A percentile compares a stretch with the other conserved stretches of the same genome.
phyloP scores from a whole-genome alignment of 2,329 filamentous ascomycete genomes.

The Elsinoe ampelina region DNA sequence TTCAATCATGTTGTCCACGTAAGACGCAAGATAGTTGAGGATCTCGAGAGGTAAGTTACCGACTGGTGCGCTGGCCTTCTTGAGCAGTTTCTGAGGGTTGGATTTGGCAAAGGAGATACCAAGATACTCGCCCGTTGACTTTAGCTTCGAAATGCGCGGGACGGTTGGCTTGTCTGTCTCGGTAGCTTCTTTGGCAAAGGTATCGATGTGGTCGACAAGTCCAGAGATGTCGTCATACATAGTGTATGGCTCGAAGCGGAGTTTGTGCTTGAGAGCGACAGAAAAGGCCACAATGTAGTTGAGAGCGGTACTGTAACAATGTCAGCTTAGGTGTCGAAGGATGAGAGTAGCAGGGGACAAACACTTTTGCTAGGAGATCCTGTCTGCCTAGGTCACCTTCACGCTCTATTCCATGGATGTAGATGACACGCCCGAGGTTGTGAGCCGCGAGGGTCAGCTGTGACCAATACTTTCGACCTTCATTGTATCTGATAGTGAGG shows the following conservation, averaged over 20 bases:
- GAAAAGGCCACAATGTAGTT: slow-evolving; percentile 72
- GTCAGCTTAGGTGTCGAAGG: background rate
- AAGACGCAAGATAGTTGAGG: slow-evolving; percentile 59
- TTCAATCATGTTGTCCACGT: slow-evolving; percentile 52
- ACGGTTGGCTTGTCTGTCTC: slow-evolving; percentile 39
- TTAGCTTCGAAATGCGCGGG: slow-evolving; percentile 19
- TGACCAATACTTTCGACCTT: slow-evolving; percentile 56
- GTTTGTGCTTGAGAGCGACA: slow-evolving; percentile 68
- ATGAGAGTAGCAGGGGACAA: background rate
- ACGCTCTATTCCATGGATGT: slow-evolving; percentile 64
- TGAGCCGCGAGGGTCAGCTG: slow-evolving; percentile 47
- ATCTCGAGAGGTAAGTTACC: slow-evolving; percentile 81
- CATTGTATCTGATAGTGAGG: slow-evolving; percentile 26
- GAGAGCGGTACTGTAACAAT: slow-evolving; percentile 44
- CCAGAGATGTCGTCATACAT: slow-evolving; percentile 65
- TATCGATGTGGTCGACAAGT: slow-evolving; percentile 63
- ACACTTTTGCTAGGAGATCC: slow-evolving; percentile 59
- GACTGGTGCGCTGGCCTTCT: slow-evolving; percentile 60
- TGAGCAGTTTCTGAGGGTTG: slow-evolving; percentile 70
- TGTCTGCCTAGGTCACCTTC: slow-evolving; percentile 49
- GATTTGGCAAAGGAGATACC: slow-evolving; percentile 67
- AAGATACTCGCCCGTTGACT: slow-evolving; percentile 54
- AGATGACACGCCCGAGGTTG: slow-evolving; percentile 61
- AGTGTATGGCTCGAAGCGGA: slow-evolving; percentile 74
- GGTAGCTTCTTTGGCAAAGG: slow-evolving; percentile 51